Evolutionary conservation across 2,329 filamentous ascomycete species (phyloP).

Genomic region (Ilyonectria robusta): DNA sequence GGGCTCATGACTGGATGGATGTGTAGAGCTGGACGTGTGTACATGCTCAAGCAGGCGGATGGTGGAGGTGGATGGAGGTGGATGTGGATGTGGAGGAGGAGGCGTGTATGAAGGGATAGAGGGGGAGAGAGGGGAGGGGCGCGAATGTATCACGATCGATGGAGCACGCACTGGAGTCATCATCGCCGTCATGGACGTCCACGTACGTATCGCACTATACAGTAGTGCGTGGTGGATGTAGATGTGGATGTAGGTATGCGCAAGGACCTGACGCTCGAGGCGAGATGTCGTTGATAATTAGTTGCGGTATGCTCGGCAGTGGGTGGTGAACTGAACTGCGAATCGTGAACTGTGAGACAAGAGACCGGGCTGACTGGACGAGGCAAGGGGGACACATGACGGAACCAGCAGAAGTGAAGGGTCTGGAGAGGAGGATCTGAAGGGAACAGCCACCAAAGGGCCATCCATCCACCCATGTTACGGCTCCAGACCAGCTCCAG

Average conservation of each 20-base stretch:
- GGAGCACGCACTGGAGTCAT: conserved; percentile 8
- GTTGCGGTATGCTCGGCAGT: neutral
- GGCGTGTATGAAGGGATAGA: conserved; percentile 12
- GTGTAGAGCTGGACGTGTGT: conserved; percentile 1
- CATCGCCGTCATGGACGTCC: conserved; percentile 15
- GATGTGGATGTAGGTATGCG: conserved; percentile 14
- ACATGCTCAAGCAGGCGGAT: conserved; percentile 10
- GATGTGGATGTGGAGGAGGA: conserved; percentile 9
- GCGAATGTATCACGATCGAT: conserved; percentile 4
- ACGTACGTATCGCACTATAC: conserved; percentile 13
- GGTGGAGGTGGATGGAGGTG: conserved; percentile 1
- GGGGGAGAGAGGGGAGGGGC: conserved; percentile 18
- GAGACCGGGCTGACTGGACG: neutral
- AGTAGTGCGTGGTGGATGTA: conserved; percentile 13
- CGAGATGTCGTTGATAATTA: neutral
- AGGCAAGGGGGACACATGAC: neutral
- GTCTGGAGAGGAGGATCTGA: neutral
- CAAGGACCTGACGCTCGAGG: neutral
- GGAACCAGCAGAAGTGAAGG: neutral
- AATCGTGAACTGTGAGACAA: neutral
- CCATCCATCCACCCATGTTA: neutral
- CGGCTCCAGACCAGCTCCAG: conserved; percentile 4
- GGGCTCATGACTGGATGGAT: conserved; percentile 17
- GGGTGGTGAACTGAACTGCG: neutral
- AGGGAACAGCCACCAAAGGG: neutral